Base-by-base conservation (phyloP, 768 basidiomycete species). In the Collybiopsis luxurians region DNA sequence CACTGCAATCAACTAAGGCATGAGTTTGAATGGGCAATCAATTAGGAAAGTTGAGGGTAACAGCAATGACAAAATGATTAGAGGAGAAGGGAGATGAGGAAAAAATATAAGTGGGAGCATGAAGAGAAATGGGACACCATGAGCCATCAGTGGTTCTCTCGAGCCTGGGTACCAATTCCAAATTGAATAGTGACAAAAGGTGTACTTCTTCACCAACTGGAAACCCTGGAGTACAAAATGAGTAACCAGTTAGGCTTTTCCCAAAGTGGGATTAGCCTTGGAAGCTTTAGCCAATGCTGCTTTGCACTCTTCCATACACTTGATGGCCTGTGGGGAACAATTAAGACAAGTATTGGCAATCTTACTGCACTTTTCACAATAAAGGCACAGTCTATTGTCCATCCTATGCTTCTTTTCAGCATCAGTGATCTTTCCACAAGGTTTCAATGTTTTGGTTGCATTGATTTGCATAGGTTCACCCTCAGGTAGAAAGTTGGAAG, bases 241-340 rank as follows among this genome's bases (percentile, higher is more conserved):
- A 48, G 47, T 48, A 10, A 46, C 44, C 44, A 21, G 44, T 46
- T 46, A 46, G 44, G 44, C 47, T 48, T 48, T 48, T 48, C 47
- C 47, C 47, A 21, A 48, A 48, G 47, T 6, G 27, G 47, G 27
- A 48, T 34, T 34, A 34, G 31, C 31, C 31, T 34, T 34, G 13
- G 31, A 34, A 34, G 13, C 24, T 48, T 48, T 24, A 4, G 15
- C 6, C 13, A 11, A 11, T 12, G 10, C 21, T 6, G 47, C 47
- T n/a, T 48, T 48, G 10, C 27, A 10, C 24, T 48, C 47, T 26
- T 48, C 47, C 21, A 48, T 48, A 30, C 47, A 26, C n/a, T 48
- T 48, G n/a, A 24, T 30, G 10, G 27, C 47, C 15, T 23, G 27
- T 5, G 47, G 47, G 26, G 47, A 30, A 9, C 9, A 21, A 26